Conservation (phyloP, 371 early-diverging fungal genomes). For the Mucor plumbeus region DNA sequence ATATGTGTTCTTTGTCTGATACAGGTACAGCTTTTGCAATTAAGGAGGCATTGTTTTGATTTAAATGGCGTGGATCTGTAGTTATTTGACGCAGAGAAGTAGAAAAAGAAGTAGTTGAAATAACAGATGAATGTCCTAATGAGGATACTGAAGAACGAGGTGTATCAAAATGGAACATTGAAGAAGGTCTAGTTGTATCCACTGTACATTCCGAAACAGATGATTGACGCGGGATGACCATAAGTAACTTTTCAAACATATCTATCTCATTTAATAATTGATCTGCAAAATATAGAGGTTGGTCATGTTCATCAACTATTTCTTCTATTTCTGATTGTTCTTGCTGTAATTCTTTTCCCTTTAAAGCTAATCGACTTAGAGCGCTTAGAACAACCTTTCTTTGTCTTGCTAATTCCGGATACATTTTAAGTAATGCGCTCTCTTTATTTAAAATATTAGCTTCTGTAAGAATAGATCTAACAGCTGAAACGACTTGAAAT, state of each 20-base stretch:
- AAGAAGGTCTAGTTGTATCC: constrained; percentile 18
- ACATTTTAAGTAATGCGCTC: constrained; percentile 38
- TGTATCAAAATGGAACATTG: constrained; percentile 20
- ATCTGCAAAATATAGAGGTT: constrained; percentile 28
- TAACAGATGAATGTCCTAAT: constrained; percentile 23
- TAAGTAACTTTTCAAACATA: constrained; percentile 34
- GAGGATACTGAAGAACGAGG: constrained; percentile 35
- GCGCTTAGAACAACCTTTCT: constrained; percentile 41
- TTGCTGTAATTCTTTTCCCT: constrained; percentile 41
- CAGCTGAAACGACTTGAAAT: constrained; percentile 45
- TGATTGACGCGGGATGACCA: constrained; percentile 10
- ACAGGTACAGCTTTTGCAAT: constrained; percentile 34
- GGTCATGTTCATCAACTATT: constrained; percentile 6
- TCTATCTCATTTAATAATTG: constrained; percentile 41
- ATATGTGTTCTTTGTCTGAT: constrained; percentile 33
- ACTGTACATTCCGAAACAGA: constrained; percentile 16
- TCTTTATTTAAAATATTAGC: constrained; percentile 51
- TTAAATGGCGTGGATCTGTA: constrained; percentile 26
- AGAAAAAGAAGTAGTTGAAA: constrained; percentile 18
- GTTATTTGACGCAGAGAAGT: constrained; percentile 24
- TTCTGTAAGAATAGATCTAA: constrained; percentile 46
- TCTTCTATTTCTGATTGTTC: constrained; percentile 7
- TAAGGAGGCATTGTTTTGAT: constrained; percentile 27
- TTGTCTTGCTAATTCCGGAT: constrained; percentile 49
- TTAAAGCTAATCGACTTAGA: constrained; percentile 49